Conservation (phyloP, 257 asterid genomes). For the Lycium ferocissimum region DNA sequence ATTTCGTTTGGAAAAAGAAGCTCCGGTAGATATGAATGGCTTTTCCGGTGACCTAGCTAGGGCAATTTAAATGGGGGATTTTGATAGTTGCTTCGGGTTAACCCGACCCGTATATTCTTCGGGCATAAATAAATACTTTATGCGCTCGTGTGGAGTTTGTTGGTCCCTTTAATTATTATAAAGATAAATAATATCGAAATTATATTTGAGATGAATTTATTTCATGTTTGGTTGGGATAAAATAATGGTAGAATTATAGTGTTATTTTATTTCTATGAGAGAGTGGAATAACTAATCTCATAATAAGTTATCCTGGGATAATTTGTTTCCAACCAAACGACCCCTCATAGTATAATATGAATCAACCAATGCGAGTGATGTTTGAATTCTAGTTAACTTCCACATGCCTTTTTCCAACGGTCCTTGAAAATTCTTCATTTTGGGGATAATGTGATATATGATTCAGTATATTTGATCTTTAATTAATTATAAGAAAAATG, state of each 20-base stretch:
- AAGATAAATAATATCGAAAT: too few species aligned
- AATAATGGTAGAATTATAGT: too few species aligned
- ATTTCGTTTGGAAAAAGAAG: not conserved
- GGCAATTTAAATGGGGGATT: not conserved
- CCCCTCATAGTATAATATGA: not conserved
- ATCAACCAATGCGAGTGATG: not conserved
- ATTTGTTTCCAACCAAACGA: too few species aligned
- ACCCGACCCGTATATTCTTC: not conserved
- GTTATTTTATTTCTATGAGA: too few species aligned
- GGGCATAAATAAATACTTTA: not conserved
- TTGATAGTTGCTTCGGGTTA: not conserved
- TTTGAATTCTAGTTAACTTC: not conserved
- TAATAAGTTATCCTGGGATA: too few species aligned
- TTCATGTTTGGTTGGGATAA: too few species aligned
- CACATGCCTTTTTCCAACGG: not conserved
- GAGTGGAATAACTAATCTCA: too few species aligned
- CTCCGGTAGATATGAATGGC: not conserved
- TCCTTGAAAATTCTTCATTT: too few species aligned
- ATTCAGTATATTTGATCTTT: too few species aligned
- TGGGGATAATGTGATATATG: too few species aligned
- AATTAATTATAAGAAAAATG: too few species aligned
- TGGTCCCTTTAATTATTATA: not conserved
- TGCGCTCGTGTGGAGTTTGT: not conserved
- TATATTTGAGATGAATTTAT: too few species aligned
- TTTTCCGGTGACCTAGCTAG: not conserved